These are phyloP conservation scores for Hericium alpestre DNA, from an alignment of 768 basidiomycete species.

Conservation along the genomic window DNA sequence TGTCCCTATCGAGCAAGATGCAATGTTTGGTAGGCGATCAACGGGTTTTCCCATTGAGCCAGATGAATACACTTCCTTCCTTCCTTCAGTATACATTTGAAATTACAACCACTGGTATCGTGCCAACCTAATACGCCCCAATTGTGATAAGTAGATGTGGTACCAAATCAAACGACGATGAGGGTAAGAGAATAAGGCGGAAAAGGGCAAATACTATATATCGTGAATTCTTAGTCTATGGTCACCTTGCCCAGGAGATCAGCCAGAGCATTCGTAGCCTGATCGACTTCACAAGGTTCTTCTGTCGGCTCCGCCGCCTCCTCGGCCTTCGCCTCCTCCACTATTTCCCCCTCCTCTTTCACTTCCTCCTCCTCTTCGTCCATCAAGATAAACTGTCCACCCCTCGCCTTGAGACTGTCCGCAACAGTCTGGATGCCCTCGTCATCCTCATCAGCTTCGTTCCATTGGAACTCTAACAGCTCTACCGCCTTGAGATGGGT, in stretches of 20 bases:
- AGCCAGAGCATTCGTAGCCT: constrained; percentile 46
- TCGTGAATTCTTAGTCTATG: not conserved
- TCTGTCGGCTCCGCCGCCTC: constrained; percentile 16
- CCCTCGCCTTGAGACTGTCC: constrained; percentile 47
- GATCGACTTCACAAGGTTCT: constrained; percentile 23
- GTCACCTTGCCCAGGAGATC: constrained; percentile 56
- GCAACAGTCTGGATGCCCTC: constrained; percentile 47
- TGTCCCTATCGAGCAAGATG: too few relatives aligned
- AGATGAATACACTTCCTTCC: too few relatives aligned
- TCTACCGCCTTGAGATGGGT: constrained; percentile 48
- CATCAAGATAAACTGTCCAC: constrained; percentile 53
- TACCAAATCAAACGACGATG: not conserved
- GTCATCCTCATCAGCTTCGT: constrained; percentile 74
- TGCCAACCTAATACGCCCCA: not conserved
- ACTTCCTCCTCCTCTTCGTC: constrained; percentile 82
- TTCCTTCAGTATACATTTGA: not conserved
- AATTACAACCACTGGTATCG: not conserved
- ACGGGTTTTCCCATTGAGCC: too few relatives aligned
- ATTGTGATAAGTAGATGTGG: not conserved
- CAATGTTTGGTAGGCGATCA: too few relatives aligned
- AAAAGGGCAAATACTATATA: not conserved
- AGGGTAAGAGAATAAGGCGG: not conserved
- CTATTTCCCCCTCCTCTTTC: constrained; percentile 31
- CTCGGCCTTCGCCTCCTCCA: constrained; percentile 20
- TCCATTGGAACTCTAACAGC: constrained; percentile 80